Evolutionary conservation across 2,329 filamentous ascomycete genomes (phyloP), one percentile per base, ranked within the genome.

Genomic region (Hymenoscyphus repandus): DNA sequence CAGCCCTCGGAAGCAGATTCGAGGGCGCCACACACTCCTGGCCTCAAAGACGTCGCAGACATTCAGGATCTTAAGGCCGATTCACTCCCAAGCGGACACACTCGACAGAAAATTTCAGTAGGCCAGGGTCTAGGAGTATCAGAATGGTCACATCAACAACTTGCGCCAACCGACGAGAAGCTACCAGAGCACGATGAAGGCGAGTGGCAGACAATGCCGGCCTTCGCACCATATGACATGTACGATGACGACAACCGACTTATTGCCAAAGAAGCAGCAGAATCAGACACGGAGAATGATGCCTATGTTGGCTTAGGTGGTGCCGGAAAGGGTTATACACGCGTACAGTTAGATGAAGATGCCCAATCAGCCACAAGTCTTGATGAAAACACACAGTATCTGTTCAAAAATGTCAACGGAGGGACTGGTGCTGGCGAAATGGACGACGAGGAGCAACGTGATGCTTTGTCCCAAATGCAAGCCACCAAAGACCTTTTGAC

Each of bases 361-460:
- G 91, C 85, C 12, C 83, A 95, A 66, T 96, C 91, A 27, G 87
- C 87, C 44, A 99, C 90, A 3, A 97, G 92, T 71, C 83, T 99
- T 83, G 93, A 99, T 66, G 93, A 99, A 51, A 92, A 97, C 63
- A 99, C 93, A 0, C 84, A 90, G 50, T 99, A 99, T 67, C 77
- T 99, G 2, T 99, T 99, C 74, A 92, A 89, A 58, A 84, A 90
- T 53, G 70, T 76, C 12, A 76, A 75, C 48, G 77, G 74, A 62
- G 22, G 22, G 22, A 79, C 77, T 52, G 74, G 74, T 18, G 85
- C 83, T 2, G 77, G 79, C 9, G 73, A 79, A 5, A 62, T 74
- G 34, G 80, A 84, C 45, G 88, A 91, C 20, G 91, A 95, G 20
- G 89, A 93, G 49, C 83, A 88, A 52, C 81, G 91, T 47, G 93